Evolutionary conservation across 2,329 filamentous ascomycete genomes (phyloP).

Genomic region (Alternaria brassicae): DNA sequence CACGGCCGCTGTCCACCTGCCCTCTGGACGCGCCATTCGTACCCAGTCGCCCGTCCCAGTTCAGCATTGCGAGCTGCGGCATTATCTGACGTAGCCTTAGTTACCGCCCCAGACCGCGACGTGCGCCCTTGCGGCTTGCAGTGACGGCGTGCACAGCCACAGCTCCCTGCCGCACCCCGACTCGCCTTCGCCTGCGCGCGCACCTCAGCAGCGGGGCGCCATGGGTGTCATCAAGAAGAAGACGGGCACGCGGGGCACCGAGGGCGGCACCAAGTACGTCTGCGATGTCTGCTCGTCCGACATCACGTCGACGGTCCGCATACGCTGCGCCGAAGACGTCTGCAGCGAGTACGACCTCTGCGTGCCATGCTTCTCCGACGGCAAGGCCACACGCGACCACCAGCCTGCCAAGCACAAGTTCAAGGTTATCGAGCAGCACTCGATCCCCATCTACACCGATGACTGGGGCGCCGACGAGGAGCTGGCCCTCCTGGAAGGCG

Average conservation of each 20-base stretch:
- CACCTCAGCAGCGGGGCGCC: constrained; percentile 29
- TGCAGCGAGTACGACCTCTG: constrained; percentile 98
- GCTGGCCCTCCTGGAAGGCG: constrained; percentile 88
- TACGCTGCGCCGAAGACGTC: constrained; percentile 77
- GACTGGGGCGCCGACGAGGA: constrained; percentile 99
- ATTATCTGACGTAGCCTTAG: constrained; percentile 1
- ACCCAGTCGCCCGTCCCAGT: not conserved
- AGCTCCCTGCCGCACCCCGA: constrained; percentile 16
- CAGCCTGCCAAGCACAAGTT: constrained; percentile 86
- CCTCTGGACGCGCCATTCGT: not conserved
- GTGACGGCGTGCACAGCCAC: constrained; percentile 35
- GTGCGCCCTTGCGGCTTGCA: constrained; percentile 16
- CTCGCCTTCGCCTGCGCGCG: constrained; percentile 7
- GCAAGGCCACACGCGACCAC: constrained; percentile 80
- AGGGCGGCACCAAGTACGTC: constrained; percentile 83
- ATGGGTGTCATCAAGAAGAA: constrained; percentile 99
- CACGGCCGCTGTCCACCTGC: not conserved
- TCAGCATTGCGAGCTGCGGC: constrained; percentile 1
- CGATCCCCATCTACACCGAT: constrained; percentile 91
- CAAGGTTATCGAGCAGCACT: constrained; percentile 97
- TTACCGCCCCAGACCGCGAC: constrained; percentile 8
- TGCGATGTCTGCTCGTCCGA: constrained; percentile 97
- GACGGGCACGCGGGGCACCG: constrained; percentile 81
- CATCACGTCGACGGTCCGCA: constrained; percentile 96
- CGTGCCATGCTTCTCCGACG: constrained; percentile 90